Conservation (phyloP, 1,284 basidiomycete genomes). For the Ustilago curta region DNA sequence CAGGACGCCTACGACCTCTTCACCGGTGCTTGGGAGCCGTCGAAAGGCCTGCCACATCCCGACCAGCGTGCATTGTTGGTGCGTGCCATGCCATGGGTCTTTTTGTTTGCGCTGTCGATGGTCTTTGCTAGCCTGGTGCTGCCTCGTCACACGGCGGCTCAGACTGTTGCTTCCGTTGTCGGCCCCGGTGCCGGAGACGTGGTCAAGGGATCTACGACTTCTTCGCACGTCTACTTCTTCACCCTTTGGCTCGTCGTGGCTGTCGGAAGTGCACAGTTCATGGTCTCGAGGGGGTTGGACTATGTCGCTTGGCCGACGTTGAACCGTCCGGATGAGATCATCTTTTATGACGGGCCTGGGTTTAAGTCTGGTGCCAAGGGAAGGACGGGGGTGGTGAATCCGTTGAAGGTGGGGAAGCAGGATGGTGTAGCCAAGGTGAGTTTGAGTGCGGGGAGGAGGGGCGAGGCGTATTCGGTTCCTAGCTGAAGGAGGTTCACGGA, state of each 20-base stretch:
- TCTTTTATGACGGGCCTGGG: constrained; percentile 66
- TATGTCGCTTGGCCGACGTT: constrained; percentile 68
- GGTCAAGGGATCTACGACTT: constrained; percentile 14
- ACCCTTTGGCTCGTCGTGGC: constrained; percentile 52
- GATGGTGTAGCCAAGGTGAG: constrained; percentile 7
- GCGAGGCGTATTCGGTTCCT: constrained; percentile 34
- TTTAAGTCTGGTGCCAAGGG: constrained; percentile 61
- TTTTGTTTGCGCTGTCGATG: constrained; percentile 80
- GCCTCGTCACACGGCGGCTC: constrained; percentile 41
- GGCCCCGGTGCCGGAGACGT: constrained; percentile 11
- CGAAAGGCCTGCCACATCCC: constrained; percentile 77
- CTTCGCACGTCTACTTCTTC: constrained; percentile 43
- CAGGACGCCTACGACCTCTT: constrained; percentile 81
- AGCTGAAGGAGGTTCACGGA: background rate
- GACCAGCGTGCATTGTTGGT: constrained; percentile 84
- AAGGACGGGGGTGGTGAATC: constrained; percentile 42
- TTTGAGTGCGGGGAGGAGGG: constrained; percentile 30
- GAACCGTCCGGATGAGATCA: constrained; percentile 61
- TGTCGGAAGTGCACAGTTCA: constrained; percentile 48
- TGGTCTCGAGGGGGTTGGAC: constrained; percentile 62
- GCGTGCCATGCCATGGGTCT: constrained; percentile 85
- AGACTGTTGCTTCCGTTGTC: constrained; percentile 19
- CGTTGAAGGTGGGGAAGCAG: constrained; percentile 22
- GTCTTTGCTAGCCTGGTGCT: constrained; percentile 72
- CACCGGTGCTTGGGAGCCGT: constrained; percentile 84